Evolutionary conservation across 345 rosid genomes (phyloP).

Genomic region (Durio zibethinus): DNA sequence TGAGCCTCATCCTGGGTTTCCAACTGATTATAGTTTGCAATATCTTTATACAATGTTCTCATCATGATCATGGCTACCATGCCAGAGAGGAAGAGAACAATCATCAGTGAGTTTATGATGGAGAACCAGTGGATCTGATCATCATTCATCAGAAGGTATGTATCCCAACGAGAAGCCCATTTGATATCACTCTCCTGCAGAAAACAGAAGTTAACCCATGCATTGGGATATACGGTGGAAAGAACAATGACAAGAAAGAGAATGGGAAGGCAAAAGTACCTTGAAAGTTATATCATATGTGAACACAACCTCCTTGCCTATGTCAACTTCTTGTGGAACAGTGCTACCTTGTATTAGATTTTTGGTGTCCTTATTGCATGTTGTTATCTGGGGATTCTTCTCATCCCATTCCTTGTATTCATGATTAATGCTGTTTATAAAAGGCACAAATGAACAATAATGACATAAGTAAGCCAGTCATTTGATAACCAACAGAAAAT

Average conservation of each 20-base stretch:
- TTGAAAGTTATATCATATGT: constrained; percentile 88
- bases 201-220: background rate
- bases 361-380: constrained; percentile 88
- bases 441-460: constrained; percentile 1
- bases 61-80: constrained; percentile 99
- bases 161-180: constrained; percentile 99
- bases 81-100: constrained; percentile 93
- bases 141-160: constrained; percentile 91
- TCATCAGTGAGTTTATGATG: constrained; percentile 91
- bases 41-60: constrained; percentile 92
- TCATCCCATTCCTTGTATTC: constrained; percentile 91
- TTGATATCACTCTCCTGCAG: constrained; percentile 83
- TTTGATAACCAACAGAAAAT: background rate
- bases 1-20: constrained; percentile 97
- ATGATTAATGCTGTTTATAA: constrained; percentile 69
- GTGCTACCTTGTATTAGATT: constrained; percentile 80
- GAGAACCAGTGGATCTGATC: constrained; percentile 98
- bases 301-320: constrained; percentile 70
- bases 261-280: constrained; percentile 38
- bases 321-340: constrained; percentile 84
- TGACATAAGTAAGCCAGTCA: background rate
- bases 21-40: constrained; percentile 86
- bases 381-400: constrained; percentile 71
- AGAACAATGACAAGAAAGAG: background rate
- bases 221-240: background rate